Evolutionary conservation across 73 alveolate species (phyloP).

Genomic region (Stentor coeruleus): DNA sequence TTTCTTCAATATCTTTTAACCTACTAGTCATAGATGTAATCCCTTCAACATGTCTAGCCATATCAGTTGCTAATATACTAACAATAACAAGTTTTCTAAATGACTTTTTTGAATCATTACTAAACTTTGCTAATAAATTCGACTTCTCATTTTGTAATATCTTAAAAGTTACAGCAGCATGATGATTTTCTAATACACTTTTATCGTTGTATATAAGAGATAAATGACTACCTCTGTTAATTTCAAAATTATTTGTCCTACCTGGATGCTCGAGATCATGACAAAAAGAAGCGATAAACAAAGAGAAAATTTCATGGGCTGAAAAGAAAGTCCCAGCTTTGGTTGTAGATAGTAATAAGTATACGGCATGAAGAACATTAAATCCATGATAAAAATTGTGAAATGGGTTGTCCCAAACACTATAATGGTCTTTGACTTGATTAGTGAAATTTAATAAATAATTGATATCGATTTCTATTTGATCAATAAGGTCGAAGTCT

Average conservation of each 20-base stretch:
- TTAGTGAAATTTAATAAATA: neutral
- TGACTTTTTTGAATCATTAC: neutral
- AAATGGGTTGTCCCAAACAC: neutral
- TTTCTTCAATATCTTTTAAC: no score
- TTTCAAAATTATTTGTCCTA: slow-evolving; percentile 25
- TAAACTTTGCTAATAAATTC: neutral
- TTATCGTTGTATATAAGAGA: slow-evolving; percentile 30
- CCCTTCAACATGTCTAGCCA: slow-evolving; percentile 39
- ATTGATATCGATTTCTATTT: neutral
- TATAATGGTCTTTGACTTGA: neutral
- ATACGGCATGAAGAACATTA: neutral
- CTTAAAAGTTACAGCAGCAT: slow-evolving; percentile 30
- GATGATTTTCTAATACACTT: slow-evolving; percentile 32
- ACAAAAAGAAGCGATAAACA: slow-evolving; percentile 35
- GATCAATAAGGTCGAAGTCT: neutral
- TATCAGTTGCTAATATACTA: slow-evolving; percentile 37
- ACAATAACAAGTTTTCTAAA: slow-evolving; percentile 29
- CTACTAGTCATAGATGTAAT: no score
- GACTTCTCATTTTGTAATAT: slow-evolving; percentile 3
- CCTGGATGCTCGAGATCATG: slow-evolving; percentile 63
- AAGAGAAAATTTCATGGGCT: slow-evolving; percentile 1
- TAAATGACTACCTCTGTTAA: slow-evolving; percentile 26
- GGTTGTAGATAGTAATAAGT: neutral
- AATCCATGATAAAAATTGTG: slow-evolving; percentile 1
- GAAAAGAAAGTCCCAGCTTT: neutral